Evolutionary conservation across 106 monocot genomes (phyloP), one percentile per base, ranked within the genome.

Genomic region (Dendrobium huoshanense): DNA sequence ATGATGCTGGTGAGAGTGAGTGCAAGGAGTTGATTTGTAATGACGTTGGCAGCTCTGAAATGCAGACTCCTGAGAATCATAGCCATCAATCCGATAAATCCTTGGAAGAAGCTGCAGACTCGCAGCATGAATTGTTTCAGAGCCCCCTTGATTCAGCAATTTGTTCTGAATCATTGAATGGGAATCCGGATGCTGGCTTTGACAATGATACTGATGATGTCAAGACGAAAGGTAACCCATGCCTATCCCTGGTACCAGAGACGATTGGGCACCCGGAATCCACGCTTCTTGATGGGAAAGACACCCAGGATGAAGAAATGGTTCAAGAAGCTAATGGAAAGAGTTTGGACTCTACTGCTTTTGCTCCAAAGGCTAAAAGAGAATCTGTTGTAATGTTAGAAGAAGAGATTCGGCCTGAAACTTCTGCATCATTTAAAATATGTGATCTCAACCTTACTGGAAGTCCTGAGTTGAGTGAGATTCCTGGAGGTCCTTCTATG

Each of bases 401-500:
- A 88, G 84, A 88, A 48, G 86, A 85, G 68, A 89, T 83, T 55
- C 41, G 59, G 43, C 41, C 72, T 16, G 41, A 81, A 33, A 67
- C 15, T 25, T 40, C 80, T 37, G 75, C 76, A 29, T 82, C 90
- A 24, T 87, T 88, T 67, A 88, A 85, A 77, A 88, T 86, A 40
- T 86, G 84, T 55, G 94, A 95, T 79, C 94, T 91, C 43, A 91
- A 95, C 75, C 90, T 95, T 67, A 82, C 81, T 56, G 89, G 78
- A 78, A 70, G 83, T 65, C 86, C 86, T 80, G 91, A 90, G 73
- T 79, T 85, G 37, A 78, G 79, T 78, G 89, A 94, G 58, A 83
- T 87, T 81, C 81, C 84, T 15, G 77, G 81, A 67, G 83, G 80
- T 85, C 77, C 80, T 79, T 75, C 79, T 9, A 41, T 55, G 5